Conservation (phyloP, 257 asterid genomes). For the Striga asiatica region DNA sequence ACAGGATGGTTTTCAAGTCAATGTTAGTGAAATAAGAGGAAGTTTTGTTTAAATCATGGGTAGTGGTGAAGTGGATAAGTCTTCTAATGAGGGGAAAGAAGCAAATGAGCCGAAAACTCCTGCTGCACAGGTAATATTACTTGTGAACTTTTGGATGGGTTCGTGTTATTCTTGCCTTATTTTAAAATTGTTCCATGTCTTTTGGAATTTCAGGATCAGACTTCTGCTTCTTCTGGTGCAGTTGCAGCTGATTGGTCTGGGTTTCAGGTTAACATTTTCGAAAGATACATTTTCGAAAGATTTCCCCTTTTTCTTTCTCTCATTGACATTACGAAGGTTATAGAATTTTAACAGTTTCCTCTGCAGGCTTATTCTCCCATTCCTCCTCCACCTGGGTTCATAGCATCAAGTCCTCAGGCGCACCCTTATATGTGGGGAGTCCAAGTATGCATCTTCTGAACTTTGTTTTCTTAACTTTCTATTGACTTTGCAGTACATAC, state of each 20-base stretch:
- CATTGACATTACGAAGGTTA: conserved; percentile 1
- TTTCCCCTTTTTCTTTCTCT: conserved; percentile 11
- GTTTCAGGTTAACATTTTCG: conserved; percentile 58
- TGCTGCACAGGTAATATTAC: conserved; percentile 40
- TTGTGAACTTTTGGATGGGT: not conserved
- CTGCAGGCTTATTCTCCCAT: conserved; percentile 75
- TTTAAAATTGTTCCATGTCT: not conserved
- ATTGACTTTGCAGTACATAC: conserved; percentile 18
- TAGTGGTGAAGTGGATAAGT: conserved; percentile 69
- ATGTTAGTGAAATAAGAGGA: not conserved
- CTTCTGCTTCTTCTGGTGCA: conserved; percentile 52
- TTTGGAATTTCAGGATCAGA: conserved; percentile 51
- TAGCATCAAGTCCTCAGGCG: conserved; percentile 83
- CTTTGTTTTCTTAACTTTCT: not conserved
- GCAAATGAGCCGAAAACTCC: conserved; percentile 67
- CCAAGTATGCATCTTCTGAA: conserved; percentile 42
- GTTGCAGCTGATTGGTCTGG: conserved; percentile 84
- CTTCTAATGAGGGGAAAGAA: conserved; percentile 70
- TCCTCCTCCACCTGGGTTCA: conserved; percentile 79
- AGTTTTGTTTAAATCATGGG: conserved; percentile 37
- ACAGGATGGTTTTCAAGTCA: not conserved
- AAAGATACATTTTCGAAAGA: conserved; percentile 5
- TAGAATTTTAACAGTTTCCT: conserved; percentile 5
- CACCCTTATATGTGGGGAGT: conserved; percentile 99
- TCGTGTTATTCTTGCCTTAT: not conserved